A percentile compares a stretch with the other conserved stretches of the same genome.
Conservation (phyloP, 306 rosid species). For the Sicyos baderoa region DNA sequence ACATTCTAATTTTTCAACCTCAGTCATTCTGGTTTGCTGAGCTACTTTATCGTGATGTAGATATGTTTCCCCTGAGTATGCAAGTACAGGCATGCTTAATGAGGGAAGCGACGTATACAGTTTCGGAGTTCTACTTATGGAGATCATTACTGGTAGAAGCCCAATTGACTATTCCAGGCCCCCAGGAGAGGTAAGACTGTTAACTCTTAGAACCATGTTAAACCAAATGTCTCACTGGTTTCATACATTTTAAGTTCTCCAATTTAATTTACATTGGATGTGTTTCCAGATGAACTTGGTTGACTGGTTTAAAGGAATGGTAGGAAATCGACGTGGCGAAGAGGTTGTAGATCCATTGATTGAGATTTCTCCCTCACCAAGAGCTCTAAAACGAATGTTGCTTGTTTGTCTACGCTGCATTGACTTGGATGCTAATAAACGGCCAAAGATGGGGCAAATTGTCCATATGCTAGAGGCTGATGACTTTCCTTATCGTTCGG, state of each 20-base stretch:
- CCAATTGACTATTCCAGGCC: slow-evolving; percentile 88
- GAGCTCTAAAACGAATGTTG: slow-evolving; percentile 71
- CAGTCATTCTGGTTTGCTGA: not conserved
- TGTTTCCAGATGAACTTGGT: slow-evolving; percentile 83
- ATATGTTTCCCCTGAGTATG: slow-evolving; percentile 95
- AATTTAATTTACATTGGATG: slow-evolving; percentile 2
- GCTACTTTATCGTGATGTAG: slow-evolving; percentile 32
- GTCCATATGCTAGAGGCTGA: slow-evolving; percentile 97
- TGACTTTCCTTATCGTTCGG: slow-evolving; percentile 85
- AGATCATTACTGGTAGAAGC: slow-evolving; percentile 90
- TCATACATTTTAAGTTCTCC: not conserved
- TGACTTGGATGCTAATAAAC: slow-evolving; percentile 72
- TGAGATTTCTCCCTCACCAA: slow-evolving; percentile 61
- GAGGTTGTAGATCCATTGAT: slow-evolving; percentile 71
- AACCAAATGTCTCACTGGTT: not conserved
- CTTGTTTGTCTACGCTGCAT: slow-evolving; percentile 85
- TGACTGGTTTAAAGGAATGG: slow-evolving; percentile 93
- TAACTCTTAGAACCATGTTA: not conserved
- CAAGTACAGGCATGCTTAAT: slow-evolving; percentile 92
- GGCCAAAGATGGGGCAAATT: slow-evolving; percentile 98
- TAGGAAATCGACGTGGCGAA: slow-evolving; percentile 75
- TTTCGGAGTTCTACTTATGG: slow-evolving; percentile 93
- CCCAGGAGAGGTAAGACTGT: slow-evolving; percentile 68
- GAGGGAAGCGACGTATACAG: slow-evolving; percentile 93
- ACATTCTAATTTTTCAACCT: not conserved